These are phyloP conservation scores for Sclerotinia borealis DNA, from an alignment of 2,329 filamentous ascomycete genomes.

Conservation along the genomic window DNA sequence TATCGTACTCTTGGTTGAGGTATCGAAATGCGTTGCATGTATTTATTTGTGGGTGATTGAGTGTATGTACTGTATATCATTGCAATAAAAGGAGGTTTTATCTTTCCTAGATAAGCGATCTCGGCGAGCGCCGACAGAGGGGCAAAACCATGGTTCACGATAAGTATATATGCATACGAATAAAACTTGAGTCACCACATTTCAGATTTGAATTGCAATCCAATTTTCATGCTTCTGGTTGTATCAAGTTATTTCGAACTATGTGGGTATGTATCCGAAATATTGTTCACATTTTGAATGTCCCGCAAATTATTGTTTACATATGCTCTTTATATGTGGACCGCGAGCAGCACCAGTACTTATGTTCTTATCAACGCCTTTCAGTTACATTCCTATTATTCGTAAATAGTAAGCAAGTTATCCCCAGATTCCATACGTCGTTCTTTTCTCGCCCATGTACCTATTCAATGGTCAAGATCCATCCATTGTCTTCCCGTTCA, in stretches of 20 bases:
- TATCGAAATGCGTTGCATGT: not conserved
- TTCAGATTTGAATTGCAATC: too few species aligned
- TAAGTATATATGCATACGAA: too few species aligned
- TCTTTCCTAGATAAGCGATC: not conserved
- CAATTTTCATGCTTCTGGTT: too few species aligned
- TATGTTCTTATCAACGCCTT: not conserved
- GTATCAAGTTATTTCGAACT: not conserved
- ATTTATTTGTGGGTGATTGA: not conserved
- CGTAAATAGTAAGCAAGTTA: not conserved
- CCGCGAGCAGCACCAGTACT: not conserved
- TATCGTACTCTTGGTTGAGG: not conserved
- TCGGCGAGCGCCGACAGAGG: not conserved
- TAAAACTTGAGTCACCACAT: too few species aligned
- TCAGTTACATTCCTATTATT: not conserved
- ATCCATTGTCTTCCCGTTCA: slow-evolving; percentile 52
- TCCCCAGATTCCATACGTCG: not conserved
- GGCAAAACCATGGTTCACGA: not conserved
- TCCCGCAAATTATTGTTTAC: not conserved
- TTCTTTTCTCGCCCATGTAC: not conserved
- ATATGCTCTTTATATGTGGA: not conserved
- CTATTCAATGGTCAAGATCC: slow-evolving; percentile 52
- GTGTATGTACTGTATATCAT: not conserved
- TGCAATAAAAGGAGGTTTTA: not conserved
- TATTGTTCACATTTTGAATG: not conserved
- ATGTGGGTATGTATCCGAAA: not conserved